phyloP scores from a whole-genome alignment of 441 rosid genomes.

The Mallotus repandus region DNA sequence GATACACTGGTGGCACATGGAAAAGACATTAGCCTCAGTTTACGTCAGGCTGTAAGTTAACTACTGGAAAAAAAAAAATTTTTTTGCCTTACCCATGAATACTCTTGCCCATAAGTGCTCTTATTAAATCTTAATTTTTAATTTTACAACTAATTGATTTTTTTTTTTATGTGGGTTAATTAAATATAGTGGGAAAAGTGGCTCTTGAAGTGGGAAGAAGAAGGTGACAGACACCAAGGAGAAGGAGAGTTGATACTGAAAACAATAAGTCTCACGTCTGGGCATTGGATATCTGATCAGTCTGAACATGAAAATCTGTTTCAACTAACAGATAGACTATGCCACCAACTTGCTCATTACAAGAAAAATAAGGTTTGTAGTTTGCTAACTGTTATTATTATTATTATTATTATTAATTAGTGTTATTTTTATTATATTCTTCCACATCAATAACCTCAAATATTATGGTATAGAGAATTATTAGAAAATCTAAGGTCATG shows the following conservation, averaged over 20 bases:
- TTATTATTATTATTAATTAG: no score
- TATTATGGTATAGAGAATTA: no score
- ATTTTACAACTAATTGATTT: no score
- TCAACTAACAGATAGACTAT: constrained; percentile 37
- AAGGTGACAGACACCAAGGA: constrained; percentile 51
- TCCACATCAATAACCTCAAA: no score
- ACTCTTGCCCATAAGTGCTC: no score
- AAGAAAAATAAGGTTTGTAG: constrained; percentile 37
- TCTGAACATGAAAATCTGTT: constrained; percentile 45
- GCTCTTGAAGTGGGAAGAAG: constrained; percentile 58
- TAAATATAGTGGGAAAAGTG: constrained; percentile 75
- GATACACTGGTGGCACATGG: constrained; percentile 54
- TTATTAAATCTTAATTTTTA: no score
- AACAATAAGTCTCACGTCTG: constrained; percentile 47
- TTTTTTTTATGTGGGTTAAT: constrained; percentile 17
- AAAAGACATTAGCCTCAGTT: constrained; percentile 46
- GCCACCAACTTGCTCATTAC: constrained; percentile 34
- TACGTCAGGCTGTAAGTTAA: constrained; percentile 68
- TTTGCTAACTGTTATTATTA: no score
- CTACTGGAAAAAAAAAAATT: no score
- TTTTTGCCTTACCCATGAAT: no score
- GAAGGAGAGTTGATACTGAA: constrained; percentile 62
- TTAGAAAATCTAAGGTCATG: no score
- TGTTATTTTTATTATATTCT: no score
- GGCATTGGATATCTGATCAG: constrained; percentile 30